Conservation (phyloP, 257 asterid genomes). For the Rhazya stricta region DNA sequence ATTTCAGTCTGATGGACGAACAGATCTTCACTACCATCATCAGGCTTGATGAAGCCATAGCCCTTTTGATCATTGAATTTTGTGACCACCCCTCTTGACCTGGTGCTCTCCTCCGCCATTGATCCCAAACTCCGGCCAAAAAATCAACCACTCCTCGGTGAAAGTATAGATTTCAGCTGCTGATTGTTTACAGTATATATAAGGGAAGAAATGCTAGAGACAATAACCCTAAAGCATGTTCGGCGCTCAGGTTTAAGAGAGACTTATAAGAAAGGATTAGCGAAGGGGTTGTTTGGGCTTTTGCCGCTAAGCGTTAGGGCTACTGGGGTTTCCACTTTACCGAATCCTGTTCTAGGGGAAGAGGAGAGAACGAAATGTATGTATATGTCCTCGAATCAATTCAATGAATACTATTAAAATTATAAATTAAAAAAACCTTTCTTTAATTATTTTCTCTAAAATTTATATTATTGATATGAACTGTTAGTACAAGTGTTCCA, state of each 20-base stretch:
- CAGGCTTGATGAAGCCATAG: conserved; percentile 76
- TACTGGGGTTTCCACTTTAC: neutral
- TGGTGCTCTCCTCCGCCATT: conserved; percentile 58
- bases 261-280: neutral
- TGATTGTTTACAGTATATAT: no score
- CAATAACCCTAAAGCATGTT: conserved; percentile 4
- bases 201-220: neutral
- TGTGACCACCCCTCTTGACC: conserved; percentile 63
- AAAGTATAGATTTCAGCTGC: neutral
- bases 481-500: no score
- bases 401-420: no score
- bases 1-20: conserved; percentile 83
- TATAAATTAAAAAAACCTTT: no score
- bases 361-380: no score
- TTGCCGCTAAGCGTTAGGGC: neutral
- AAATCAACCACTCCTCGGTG: neutral
- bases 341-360: neutral
- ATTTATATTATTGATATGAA: no score
- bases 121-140: conserved; percentile 13
- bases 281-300: neutral
- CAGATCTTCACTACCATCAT: conserved; percentile 63
- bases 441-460: no score
- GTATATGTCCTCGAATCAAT: no score
- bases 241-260: neutral
- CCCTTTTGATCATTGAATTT: conserved; percentile 68